phyloP scores from a whole-genome alignment of 225 moss, liverwort and hornwort species.

The Climacium dendroides region DNA sequence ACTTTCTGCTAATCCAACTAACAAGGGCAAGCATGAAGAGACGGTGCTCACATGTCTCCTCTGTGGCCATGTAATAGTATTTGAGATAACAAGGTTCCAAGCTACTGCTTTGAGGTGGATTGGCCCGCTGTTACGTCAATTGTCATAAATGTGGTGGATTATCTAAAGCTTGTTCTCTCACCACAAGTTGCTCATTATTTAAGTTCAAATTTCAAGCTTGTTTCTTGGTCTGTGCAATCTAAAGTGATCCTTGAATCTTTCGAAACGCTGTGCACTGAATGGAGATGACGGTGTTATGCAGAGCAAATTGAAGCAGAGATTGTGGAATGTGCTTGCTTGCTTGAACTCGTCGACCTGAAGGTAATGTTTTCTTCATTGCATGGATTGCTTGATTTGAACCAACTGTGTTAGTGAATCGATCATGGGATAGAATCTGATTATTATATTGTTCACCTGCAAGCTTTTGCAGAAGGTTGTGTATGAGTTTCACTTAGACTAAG shows the following conservation, averaged over 20 bases:
- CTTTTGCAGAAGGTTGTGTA: background rate
- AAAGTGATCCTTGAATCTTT: background rate
- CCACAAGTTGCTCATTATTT: background rate
- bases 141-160: background rate
- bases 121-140: background rate
- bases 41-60: background rate
- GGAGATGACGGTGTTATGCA: background rate
- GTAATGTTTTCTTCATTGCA: background rate
- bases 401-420: background rate
- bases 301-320: slow-evolving; percentile 63
- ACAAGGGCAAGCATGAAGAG: background rate
- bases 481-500: background rate
- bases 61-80: background rate
- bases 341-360: slow-evolving; percentile 77
- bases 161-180: background rate
- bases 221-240: background rate
- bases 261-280: background rate
- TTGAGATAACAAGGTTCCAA: background rate
- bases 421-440: background rate
- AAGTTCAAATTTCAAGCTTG: background rate
- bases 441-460: background rate
- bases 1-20: background rate
- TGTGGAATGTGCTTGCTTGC: slow-evolving; percentile 84
- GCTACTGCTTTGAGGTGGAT: background rate
- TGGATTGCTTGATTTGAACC: background rate